Evolutionary conservation across 2,329 filamentous ascomycete genomes (phyloP), one percentile per base, ranked within the genome.

Genomic region (Chaetomiaceae sp.): DNA sequence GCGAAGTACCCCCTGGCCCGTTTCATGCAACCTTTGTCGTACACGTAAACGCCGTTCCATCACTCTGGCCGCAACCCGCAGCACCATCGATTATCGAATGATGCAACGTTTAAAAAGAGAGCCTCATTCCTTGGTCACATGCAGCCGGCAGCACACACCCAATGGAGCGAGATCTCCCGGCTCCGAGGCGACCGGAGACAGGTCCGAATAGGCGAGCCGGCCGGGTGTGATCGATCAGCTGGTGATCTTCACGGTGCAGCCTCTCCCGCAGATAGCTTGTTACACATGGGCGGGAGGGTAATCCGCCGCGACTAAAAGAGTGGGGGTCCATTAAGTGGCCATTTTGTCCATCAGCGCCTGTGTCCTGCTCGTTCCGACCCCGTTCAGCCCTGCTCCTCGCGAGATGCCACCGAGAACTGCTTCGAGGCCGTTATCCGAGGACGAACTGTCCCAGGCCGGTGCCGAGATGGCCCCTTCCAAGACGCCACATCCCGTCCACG

Each of bases 141-240:
- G 56, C 34, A 22, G n/a, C 19, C 20, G 31, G 44, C n/a, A n/a
- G n/a, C 3, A 42, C 27, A 25, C 42, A 34, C 52, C 54, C 31
- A 49, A 59, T 54, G 47, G 51, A 54, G 55, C 39, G 43, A 49
- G 17, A 52, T 34, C 46, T 43, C 56, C 56, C 53, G 56, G 9
- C 22, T 31, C 43, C 34, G 40, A 45, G 31, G 48, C 31, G 17
- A 53, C 27, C 27, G 3, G 8, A 27, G 27, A 3, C 31, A 47
- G 15, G 22, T n/a, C 27, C 33, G 31, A 15, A 27, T 19, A 50
- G 45, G 52, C 46, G 52, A 57, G 34, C 23, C 34, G 46, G 34
- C 42, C 23, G 25, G 38, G n/a, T n/a, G n/a, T n/a, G 31, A 22
- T 51, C 34, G 38, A 51, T 38, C 47, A 22, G 37, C 25, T 42